Base-by-base conservation (phyloP, 495 filamentous ascomycete species). In the Trypethelium eluteriae region DNA sequence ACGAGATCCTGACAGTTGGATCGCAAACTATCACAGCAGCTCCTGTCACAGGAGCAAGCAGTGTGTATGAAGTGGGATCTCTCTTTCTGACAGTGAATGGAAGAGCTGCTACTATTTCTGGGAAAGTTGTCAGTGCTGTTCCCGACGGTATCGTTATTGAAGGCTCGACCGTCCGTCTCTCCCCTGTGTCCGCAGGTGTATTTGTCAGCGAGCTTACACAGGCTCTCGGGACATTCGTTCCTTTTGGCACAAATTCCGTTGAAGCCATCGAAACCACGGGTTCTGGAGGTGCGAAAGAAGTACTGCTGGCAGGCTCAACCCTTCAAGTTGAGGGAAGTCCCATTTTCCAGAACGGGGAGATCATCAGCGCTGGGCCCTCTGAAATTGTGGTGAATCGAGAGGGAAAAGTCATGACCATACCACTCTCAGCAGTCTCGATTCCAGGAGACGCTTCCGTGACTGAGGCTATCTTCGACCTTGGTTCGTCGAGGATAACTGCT, bases 301-400 rank as follows among this genome's bases (percentile, higher is more conserved):
- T 66, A 12, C 36, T 66, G 16, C 18, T 66, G 16, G 50, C 41
- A 11, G 36, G 49, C 35, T n/a, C 16, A 4, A 66, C 64, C 12
- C 36, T 66, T 32, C 36, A 3, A 2, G 38, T 41, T 7, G 47
- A 38, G 7, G 64, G 50, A 11, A 25, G 50, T 12, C 46, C 64
- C 0, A 32, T 59, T 2, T 62, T 32, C 2, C 3, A 62, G 16
- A 34, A 66, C 35, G 64, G 64, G 2, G 39, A 53, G 53, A 59
- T 38, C n/a, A 61, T 66, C n/a, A 66, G 64, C 38, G 64, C 38
- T 6, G 64, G 49, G 14, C 2, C 50, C 32, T 25, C 46, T 12
- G 64, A 53, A 2, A 49, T 66, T 9, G 64, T 62, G 6, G 50
- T 66, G 25, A 25, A 25, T 25, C 3, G 61, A 9, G 47, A 66